These are phyloP conservation scores for Leccinellum luteum DNA, from an alignment of 768 basidiomycete genomes.

Conservation along the genomic window DNA sequence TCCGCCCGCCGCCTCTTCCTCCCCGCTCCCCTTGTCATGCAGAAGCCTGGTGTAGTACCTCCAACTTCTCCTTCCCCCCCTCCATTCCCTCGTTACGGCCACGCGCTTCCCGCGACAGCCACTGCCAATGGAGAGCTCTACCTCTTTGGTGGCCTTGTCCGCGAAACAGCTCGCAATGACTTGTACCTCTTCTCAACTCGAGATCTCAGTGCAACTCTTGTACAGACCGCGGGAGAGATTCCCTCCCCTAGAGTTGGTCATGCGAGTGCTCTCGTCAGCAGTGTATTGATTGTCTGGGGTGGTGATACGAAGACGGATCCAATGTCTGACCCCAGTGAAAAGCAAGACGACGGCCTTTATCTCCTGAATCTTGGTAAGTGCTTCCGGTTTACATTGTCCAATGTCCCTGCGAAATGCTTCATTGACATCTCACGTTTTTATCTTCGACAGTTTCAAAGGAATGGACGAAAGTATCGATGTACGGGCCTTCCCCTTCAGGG, in stretches of 20 bases:
- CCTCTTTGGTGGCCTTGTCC: conserved; percentile 94
- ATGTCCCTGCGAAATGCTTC: neutral
- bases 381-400: neutral
- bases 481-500: conserved; percentile 77
- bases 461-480: conserved; percentile 86
- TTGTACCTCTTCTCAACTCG: conserved; percentile 85
- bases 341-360: conserved; percentile 91
- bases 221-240: conserved; percentile 86
- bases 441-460: conserved; percentile 74
- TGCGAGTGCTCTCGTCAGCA: conserved; percentile 92
- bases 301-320: conserved; percentile 89
- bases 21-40: conserved; percentile 61
- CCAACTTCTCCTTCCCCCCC: conserved; percentile 72
- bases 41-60: conserved; percentile 62
- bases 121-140: conserved; percentile 87
- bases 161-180: conserved; percentile 87
- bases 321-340: conserved; percentile 58
- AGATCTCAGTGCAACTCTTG: conserved; percentile 72
- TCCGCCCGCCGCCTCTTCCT: conserved; percentile 70
- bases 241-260: conserved; percentile 95
- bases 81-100: conserved; percentile 96
- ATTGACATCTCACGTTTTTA: conserved; percentile 2
- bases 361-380: conserved; percentile 87
- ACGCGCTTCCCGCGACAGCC: conserved; percentile 79
- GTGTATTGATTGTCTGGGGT: conserved; percentile 96